Evolutionary conservation across 768 basidiomycete genomes (phyloP).

Genomic region (Calocybe indica): DNA sequence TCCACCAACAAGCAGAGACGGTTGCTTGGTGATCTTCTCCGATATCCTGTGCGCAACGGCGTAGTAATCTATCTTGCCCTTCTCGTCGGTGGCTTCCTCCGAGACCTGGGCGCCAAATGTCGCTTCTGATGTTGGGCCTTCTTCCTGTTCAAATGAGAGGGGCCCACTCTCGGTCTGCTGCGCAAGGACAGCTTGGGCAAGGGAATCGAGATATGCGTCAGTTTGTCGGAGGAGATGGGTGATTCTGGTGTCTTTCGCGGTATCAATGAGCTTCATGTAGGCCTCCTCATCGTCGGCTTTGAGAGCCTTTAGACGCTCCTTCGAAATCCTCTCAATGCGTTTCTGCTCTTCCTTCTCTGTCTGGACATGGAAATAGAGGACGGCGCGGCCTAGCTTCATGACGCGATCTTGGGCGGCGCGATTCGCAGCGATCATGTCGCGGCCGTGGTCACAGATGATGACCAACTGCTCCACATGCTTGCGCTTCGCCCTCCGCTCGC

Average conservation of each 20-base stretch:
- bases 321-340: constrained; percentile 89
- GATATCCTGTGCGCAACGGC: constrained; percentile 89
- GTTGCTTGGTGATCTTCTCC: constrained; percentile 78
- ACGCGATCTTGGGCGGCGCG: constrained; percentile 59
- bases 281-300: constrained; percentile 99
- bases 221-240: constrained; percentile 94
- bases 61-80: constrained; percentile 89
- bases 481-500: constrained; percentile 91
- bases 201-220: constrained; percentile 89
- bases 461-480: constrained; percentile 93
- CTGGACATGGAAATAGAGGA: constrained; percentile 77
- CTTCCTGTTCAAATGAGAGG: constrained; percentile 52
- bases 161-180: constrained; percentile 76
- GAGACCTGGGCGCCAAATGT: constrained; percentile 85
- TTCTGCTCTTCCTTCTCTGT: constrained; percentile 99
- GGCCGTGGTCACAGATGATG: constrained; percentile 81
- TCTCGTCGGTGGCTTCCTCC: constrained; percentile 54
- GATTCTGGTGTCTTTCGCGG: constrained; percentile 98
- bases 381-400: constrained; percentile 70
- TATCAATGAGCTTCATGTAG: constrained; percentile 99
- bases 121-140: constrained; percentile 75
- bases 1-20: constrained; percentile 73
- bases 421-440: constrained; percentile 64
- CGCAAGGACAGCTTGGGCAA: constrained; percentile 88
- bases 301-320: constrained; percentile 96